A percentile compares a stretch with the other conserved stretches of the same genome.
phyloP scores from a whole-genome alignment of 1,284 basidiomycete species.

The Malassezia pachydermatis region DNA sequence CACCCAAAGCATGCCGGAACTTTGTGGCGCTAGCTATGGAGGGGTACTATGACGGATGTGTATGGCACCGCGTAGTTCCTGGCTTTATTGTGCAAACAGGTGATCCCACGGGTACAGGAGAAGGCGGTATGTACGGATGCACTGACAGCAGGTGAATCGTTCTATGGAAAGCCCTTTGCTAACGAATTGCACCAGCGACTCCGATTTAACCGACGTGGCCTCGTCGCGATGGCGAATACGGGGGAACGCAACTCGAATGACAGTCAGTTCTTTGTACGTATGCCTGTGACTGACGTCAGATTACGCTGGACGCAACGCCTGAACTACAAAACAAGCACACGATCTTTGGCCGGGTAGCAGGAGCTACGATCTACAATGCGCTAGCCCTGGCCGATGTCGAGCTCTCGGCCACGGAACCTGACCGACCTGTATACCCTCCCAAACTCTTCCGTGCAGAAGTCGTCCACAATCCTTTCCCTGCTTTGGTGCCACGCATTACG shows the following conservation, averaged over 20 bases:
- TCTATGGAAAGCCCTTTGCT: slow-evolving; percentile 64
- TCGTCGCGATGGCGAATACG: slow-evolving; percentile 88
- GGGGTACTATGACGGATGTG: slow-evolving; percentile 88
- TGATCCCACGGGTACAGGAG: slow-evolving; percentile 83
- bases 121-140: slow-evolving; percentile 55
- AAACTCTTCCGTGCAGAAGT: slow-evolving; percentile 75
- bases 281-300: slow-evolving; percentile 2
- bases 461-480: slow-evolving; percentile 82
- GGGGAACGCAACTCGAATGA: slow-evolving; percentile 53
- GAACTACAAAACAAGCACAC: slow-evolving; percentile 45
- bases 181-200: slow-evolving; percentile 89
- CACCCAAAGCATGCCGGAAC: slow-evolving; percentile 84
- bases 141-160: slow-evolving; percentile 19
- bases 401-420: slow-evolving; percentile 56
- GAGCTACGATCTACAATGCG: slow-evolving; percentile 49
- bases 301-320: slow-evolving; percentile 39
- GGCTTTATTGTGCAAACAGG: slow-evolving; percentile 87
- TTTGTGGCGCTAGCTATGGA: slow-evolving; percentile 81
- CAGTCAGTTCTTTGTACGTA: slow-evolving; percentile 47
- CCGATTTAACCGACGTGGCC: slow-evolving; percentile 66
- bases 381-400: slow-evolving; percentile 69
- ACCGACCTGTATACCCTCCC: slow-evolving; percentile 77
- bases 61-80: slow-evolving; percentile 82
- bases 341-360: slow-evolving; percentile 33
- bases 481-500: slow-evolving; percentile 92